A percentile compares a stretch with the other conserved stretches of the same genome.
Evolutionary conservation across 805 yeast species (phyloP).

Genomic region (Wickerhamomyces ciferrii): DNA sequence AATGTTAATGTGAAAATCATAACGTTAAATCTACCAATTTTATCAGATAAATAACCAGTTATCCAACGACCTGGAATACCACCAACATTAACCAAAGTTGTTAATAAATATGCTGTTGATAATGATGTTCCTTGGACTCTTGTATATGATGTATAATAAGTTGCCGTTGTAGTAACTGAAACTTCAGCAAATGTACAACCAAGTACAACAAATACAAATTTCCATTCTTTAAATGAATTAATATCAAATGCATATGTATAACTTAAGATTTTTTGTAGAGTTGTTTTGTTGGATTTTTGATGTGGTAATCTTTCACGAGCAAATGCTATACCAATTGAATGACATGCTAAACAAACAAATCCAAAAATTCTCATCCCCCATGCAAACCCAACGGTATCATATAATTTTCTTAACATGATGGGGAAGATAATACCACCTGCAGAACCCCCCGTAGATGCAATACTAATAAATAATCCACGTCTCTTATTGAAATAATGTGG

Average conservation of each 20-base stretch:
- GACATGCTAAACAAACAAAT: conserved; percentile 21
- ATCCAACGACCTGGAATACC: conserved; percentile 39
- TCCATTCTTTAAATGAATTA: conserved; percentile 35
- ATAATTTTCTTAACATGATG: conserved; percentile 38
- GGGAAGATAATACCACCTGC: conserved; percentile 48
- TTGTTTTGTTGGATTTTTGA: conserved; percentile 19
- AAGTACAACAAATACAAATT: conserved; percentile 35
- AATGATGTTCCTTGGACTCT: conserved; percentile 36
- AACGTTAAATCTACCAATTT: conserved; percentile 47
- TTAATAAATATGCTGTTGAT: conserved; percentile 36
- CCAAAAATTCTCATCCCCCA: conserved; percentile 50
- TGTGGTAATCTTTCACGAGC: conserved; percentile 36
- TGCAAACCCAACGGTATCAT: conserved; percentile 35
- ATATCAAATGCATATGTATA: conserved; percentile 25
- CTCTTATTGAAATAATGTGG: conserved; percentile 54
- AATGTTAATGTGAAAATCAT: conserved; percentile 31
- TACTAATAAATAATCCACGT: conserved; percentile 46
- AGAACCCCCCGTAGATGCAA: conserved; percentile 41
- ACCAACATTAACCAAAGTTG: conserved; percentile 37
- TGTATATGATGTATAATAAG: conserved; percentile 48
- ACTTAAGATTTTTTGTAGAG: conserved; percentile 21
- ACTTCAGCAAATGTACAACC: conserved; percentile 45
- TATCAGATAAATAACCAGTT: conserved; percentile 39
- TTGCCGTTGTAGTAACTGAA: conserved; percentile 36
- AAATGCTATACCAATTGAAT: conserved; percentile 13